Conservation (phyloP, 2,329 filamentous ascomycete genomes). For the Alternaria ventricosa region DNA sequence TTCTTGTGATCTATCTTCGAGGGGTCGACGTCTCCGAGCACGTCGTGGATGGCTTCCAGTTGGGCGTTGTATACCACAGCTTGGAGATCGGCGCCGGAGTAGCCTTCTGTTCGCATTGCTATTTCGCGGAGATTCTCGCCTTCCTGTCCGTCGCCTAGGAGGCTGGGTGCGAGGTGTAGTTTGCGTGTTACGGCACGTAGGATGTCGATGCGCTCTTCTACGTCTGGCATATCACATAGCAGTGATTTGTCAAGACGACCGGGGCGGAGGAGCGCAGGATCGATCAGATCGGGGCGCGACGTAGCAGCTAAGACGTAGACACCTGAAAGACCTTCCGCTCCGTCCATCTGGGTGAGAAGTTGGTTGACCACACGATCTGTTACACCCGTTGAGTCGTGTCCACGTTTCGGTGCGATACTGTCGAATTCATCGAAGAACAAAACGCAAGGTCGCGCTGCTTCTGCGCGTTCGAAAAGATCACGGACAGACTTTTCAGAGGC, state of each 20-base stretch:
- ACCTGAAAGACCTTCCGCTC: constrained; percentile 90
- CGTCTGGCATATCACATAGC: constrained; percentile 84
- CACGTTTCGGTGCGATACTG: constrained; percentile 94
- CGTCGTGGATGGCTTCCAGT: constrained; percentile 94
- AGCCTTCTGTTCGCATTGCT: constrained; percentile 81
- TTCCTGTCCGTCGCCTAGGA: constrained; percentile 56
- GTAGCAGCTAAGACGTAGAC: constrained; percentile 98
- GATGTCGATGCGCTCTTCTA: constrained; percentile 86
- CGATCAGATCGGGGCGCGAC: constrained; percentile 90
- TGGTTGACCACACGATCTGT: constrained; percentile 98
- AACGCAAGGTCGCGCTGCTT: constrained; percentile 89
- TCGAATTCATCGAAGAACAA: constrained; percentile 99
- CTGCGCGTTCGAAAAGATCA: constrained; percentile 91
- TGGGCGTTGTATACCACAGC: constrained; percentile 96
- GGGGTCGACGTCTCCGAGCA: constrained; percentile 67
- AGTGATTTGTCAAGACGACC: constrained; percentile 93
- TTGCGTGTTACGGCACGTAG: constrained; percentile 83
- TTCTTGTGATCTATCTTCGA: constrained; percentile 42
- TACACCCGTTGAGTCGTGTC: constrained; percentile 97
- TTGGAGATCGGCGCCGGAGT: constrained; percentile 92
- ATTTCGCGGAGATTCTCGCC: constrained; percentile 68
- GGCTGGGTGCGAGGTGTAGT: constrained; percentile 72
- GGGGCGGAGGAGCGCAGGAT: constrained; percentile 88
- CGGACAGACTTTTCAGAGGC: constrained; percentile 95
- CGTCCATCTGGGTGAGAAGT: constrained; percentile 97